Percentiles rank a stretch among this genome's conserved stretches.
phyloP scores from a whole-genome alignment of 2,329 filamentous ascomycete species.

The Fusarium multiceps region DNA sequence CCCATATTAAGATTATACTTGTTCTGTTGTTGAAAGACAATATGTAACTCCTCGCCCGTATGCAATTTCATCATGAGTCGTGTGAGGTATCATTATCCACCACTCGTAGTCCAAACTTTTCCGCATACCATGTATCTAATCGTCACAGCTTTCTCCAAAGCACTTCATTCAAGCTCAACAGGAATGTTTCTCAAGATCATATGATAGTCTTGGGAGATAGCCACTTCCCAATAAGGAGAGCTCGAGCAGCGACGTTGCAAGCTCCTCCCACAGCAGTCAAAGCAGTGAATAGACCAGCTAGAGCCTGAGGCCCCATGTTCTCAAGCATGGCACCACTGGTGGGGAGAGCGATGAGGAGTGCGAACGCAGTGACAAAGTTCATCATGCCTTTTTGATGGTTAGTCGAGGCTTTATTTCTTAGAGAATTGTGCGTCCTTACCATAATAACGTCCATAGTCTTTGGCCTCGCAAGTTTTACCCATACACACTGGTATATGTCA shows the following conservation, averaged over 20 bases:
- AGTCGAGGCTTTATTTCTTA: background rate
- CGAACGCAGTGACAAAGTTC: conserved; percentile 59
- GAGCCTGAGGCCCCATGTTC: conserved; percentile 55
- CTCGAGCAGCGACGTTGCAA: conserved; percentile 48
- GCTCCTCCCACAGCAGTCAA: conserved; percentile 53
- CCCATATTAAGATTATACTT: background rate
- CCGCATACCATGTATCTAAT: background rate
- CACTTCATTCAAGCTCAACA: too few relatives aligned
- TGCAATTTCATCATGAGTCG: background rate
- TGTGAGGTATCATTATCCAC: background rate
- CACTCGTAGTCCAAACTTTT: background rate
- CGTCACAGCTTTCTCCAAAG: too few relatives aligned
- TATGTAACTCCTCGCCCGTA: background rate
- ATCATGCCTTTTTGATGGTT: conserved; percentile 53
- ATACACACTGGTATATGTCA: conserved; percentile 53
- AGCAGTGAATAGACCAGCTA: conserved; percentile 60
- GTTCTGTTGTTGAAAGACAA: background rate
- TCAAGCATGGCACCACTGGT: conserved; percentile 59
- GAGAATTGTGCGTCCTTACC: conserved; percentile 20
- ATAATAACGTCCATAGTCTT: conserved; percentile 59
- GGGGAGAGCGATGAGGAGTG: conserved; percentile 58
- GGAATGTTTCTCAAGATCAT: background rate
- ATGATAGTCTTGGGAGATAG: conserved; percentile 35
- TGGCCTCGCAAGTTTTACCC: conserved; percentile 58
- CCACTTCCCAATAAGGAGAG: conserved; percentile 43